These are phyloP conservation scores for Phytophthora rubi DNA, from an alignment of 352 stramenopile species.

Conservation along the genomic window DNA sequence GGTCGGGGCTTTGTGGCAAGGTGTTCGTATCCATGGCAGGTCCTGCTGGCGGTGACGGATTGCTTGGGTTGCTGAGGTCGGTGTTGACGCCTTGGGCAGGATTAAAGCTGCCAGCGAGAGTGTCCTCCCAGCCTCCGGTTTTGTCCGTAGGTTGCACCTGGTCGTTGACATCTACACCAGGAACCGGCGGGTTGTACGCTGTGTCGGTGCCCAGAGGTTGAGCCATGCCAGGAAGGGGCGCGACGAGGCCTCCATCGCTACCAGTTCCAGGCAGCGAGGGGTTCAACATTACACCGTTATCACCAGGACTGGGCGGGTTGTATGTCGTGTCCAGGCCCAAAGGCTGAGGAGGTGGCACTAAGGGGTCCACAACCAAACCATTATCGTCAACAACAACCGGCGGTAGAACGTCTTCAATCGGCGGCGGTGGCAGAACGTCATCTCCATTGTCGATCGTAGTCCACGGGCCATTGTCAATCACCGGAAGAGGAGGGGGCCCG, in stretches of 20 bases:
- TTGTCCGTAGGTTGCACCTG: not conserved
- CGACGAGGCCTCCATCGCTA: not conserved
- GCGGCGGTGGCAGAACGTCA: not conserved
- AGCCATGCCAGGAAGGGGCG: not conserved
- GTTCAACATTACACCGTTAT: not conserved
- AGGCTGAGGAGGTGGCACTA: not conserved
- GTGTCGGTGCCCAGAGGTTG: not conserved
- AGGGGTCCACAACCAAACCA: not conserved
- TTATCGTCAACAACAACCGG: conserved; percentile 1
- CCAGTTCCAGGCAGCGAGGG: not conserved
- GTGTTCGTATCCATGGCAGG: not conserved
- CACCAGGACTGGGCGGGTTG: not conserved
- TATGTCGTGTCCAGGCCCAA: not conserved
- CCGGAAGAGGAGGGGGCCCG: conserved; percentile 1
- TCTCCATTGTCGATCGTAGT: conserved; percentile 5
- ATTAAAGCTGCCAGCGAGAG: not conserved
- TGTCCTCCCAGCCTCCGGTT: not conserved
- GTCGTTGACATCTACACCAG: not conserved
- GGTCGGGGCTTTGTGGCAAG: not conserved
- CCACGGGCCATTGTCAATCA: conserved; percentile 5
- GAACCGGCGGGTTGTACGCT: not conserved
- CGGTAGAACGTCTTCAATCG: conserved; percentile 2
- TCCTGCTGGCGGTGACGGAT: not conserved
- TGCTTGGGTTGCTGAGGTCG: not conserved
- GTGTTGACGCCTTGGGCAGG: not conserved